A percentile compares a stretch with the other conserved stretches of the same genome.
Conservation (phyloP, 108 stramenopile genomes). For the Chaetoceros muelleri region DNA sequence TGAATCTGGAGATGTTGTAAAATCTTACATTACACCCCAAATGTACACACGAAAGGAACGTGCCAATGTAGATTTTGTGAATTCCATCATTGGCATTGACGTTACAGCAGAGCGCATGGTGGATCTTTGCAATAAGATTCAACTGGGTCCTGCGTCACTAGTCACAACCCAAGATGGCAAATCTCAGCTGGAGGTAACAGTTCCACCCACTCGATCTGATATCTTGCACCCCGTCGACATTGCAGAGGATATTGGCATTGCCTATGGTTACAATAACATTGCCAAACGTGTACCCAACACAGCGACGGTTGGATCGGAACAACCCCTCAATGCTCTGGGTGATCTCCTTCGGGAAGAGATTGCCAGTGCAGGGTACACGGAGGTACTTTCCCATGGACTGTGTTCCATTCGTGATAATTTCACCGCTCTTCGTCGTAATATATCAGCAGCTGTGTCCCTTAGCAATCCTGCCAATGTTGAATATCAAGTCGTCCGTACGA, state of each 20-base stretch:
- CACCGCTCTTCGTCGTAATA: slow-evolving; percentile 64
- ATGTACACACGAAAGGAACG: slow-evolving; percentile 57
- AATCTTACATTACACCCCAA: slow-evolving; percentile 64
- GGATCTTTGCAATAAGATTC: slow-evolving; percentile 88
- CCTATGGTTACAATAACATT: slow-evolving; percentile 99
- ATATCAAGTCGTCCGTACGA: slow-evolving; percentile 96
- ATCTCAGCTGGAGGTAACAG: slow-evolving; percentile 78
- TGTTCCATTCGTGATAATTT: slow-evolving; percentile 90
- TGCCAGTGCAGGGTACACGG: slow-evolving; percentile 87
- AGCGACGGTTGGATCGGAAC: slow-evolving; percentile 71
- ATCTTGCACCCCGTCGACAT: slow-evolving; percentile 97
- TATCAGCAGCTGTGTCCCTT: slow-evolving; percentile 70
- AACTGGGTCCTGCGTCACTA: slow-evolving; percentile 84
- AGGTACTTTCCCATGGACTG: slow-evolving; percentile 87
- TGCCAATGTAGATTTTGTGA: slow-evolving; percentile 77
- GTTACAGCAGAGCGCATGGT: slow-evolving; percentile 69
- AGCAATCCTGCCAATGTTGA: slow-evolving; percentile 96
- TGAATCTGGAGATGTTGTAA: slow-evolving; percentile 28
- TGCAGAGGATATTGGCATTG: slow-evolving; percentile 98
- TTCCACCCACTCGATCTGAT: slow-evolving; percentile 95
- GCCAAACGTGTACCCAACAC: slow-evolving; percentile 79
- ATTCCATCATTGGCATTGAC: slow-evolving; percentile 82
- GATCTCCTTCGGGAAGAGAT: slow-evolving; percentile 97
- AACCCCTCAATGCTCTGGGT: slow-evolving; percentile 81
- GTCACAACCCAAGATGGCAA: slow-evolving; percentile 47